phyloP scores from a whole-genome alignment of 2,329 filamentous ascomycete species.

The Exophiala bonariae region DNA sequence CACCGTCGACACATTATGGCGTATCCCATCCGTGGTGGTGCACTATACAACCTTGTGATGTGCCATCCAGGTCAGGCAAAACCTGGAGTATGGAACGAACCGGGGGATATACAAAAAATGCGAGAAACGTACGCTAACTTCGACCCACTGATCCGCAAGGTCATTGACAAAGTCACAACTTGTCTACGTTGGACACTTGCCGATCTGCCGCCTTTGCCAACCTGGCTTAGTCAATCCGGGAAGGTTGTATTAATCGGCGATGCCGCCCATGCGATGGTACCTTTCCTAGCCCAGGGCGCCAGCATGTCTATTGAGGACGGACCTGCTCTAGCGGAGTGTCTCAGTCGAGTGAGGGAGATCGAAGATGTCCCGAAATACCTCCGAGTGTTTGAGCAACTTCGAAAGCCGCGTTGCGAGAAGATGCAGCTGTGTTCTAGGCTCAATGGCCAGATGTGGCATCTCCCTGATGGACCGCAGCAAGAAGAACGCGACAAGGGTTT shows the following conservation, averaged over 20 bases:
- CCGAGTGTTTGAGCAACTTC: conserved; percentile 37
- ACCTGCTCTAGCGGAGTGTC: conserved; percentile 37
- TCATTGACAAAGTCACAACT: conserved; percentile 4
- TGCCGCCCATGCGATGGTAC: conserved; percentile 45
- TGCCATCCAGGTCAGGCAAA: conserved; percentile 20
- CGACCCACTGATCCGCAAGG: conserved; percentile 13
- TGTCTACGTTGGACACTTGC: conserved; percentile 11
- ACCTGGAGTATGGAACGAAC: neutral
- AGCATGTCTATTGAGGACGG: conserved; percentile 45
- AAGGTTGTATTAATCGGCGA: conserved; percentile 43
- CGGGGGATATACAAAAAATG: neutral
- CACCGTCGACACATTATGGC: conserved; percentile 28
- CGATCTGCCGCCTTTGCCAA: conserved; percentile 24
- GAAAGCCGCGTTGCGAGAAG: conserved; percentile 33
- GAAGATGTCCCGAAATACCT: conserved; percentile 35
- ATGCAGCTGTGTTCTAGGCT: conserved; percentile 46
- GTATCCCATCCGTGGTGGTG: conserved; percentile 27
- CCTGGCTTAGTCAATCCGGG: conserved; percentile 31
- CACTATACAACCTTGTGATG: conserved; percentile 30
- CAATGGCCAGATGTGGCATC: conserved; percentile 51
- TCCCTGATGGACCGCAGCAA: conserved; percentile 43
- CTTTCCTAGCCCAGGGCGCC: conserved; percentile 43
- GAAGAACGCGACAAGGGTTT: conserved; percentile 42
- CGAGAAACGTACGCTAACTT: conserved; percentile 9
- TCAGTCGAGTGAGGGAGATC: conserved; percentile 21